Evolutionary conservation across 2,329 filamentous ascomycete species (phyloP).

Genomic region (Calonectria crousiana): DNA sequence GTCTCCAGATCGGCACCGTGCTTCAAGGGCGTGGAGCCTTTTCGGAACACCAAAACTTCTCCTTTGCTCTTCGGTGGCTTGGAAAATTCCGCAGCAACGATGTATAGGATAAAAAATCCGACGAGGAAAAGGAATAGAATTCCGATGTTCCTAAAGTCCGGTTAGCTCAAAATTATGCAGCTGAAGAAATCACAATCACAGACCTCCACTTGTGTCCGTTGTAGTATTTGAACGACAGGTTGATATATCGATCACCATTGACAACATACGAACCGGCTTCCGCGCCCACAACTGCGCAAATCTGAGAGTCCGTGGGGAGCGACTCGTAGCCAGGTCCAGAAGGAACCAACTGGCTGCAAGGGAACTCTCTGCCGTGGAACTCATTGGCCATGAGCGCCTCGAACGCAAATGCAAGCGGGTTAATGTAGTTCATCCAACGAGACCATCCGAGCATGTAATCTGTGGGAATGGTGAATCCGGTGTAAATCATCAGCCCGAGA

Average conservation of each 20-base stretch:
- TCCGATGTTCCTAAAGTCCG: conserved; percentile 69
- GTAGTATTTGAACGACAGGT: conserved; percentile 66
- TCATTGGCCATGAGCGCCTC: conserved; percentile 45
- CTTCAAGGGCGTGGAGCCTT: conserved; percentile 68
- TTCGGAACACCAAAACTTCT: conserved; percentile 76
- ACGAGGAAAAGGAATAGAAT: conserved; percentile 74
- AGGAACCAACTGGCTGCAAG: conserved; percentile 66
- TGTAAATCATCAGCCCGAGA: conserved; percentile 66
- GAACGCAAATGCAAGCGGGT: conserved; percentile 69
- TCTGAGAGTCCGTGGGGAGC: conserved; percentile 58
- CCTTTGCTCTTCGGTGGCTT: conserved; percentile 72
- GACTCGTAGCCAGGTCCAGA: conserved; percentile 48
- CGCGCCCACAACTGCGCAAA: conserved; percentile 67
- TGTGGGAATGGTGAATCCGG: conserved; percentile 42
- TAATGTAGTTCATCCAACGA: conserved; percentile 74
- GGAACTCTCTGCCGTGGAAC: conserved; percentile 63
- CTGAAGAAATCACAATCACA: fast-evolving
- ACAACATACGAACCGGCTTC: conserved; percentile 65
- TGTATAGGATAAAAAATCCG: conserved; percentile 73
- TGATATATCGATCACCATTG: conserved; percentile 71
- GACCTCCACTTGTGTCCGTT: conserved; percentile 67
- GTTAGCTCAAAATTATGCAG: fast-evolving
- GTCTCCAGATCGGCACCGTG: conserved; percentile 50
- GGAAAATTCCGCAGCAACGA: conserved; percentile 73
- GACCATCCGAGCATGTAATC: conserved; percentile 45